phyloP scores from a whole-genome alignment of 2,329 filamentous ascomycete species.

The Fusarium sp. region DNA sequence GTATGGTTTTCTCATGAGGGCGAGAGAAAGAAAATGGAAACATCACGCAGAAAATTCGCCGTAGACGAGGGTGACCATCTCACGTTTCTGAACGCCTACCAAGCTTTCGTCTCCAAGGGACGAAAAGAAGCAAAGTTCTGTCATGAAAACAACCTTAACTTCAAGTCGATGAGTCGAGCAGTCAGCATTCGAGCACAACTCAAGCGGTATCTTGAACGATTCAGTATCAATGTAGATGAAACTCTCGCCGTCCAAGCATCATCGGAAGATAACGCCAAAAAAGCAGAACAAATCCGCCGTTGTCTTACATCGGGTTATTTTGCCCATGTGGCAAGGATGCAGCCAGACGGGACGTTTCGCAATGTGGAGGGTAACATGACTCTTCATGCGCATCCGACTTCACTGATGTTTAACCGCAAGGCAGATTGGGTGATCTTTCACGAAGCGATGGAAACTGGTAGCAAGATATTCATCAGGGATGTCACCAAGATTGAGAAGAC shows the following conservation, averaged over 20 bases:
- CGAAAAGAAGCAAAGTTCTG: slow-evolving; percentile 89
- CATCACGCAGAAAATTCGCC: slow-evolving; percentile 81
- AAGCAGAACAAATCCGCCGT: slow-evolving; percentile 80
- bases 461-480: slow-evolving; percentile 91
- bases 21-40: slow-evolving; percentile 80
- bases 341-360: slow-evolving; percentile 88
- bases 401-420: slow-evolving; percentile 95
- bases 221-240: slow-evolving; percentile 78
- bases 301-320: slow-evolving; percentile 94
- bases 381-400: slow-evolving; percentile 89
- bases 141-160: slow-evolving; percentile 86
- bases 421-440: slow-evolving; percentile 97
- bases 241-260: slow-evolving; percentile 57
- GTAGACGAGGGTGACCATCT: slow-evolving; percentile 94
- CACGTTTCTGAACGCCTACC: slow-evolving; percentile 92
- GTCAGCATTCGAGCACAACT: slow-evolving; percentile 89
- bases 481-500: slow-evolving; percentile 91
- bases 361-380: slow-evolving; percentile 83
- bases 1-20: slow-evolving; percentile 86
- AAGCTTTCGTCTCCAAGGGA: slow-evolving; percentile 84
- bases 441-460: slow-evolving; percentile 88
- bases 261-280: slow-evolving; percentile 46
- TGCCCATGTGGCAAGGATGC: slow-evolving; percentile 92
- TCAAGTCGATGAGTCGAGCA: slow-evolving; percentile 82
- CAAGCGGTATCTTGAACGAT: slow-evolving; percentile 86